phyloP scores from a whole-genome alignment of 352 stramenopile genomes.

The Phytophthora agathidicida region DNA sequence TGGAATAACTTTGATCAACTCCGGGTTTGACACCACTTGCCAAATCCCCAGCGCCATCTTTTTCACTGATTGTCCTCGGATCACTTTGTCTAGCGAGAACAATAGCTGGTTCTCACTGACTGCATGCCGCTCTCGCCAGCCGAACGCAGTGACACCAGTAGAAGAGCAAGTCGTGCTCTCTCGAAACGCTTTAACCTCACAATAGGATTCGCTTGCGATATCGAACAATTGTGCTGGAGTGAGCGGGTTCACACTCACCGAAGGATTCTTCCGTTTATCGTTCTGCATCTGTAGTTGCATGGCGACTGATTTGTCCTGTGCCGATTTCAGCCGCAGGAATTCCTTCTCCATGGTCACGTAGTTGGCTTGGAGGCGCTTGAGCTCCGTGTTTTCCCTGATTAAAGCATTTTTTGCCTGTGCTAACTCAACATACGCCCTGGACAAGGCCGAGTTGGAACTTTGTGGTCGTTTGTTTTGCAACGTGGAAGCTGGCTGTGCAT shows the following conservation, averaged over 20 bases:
- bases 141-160: slow-evolving; percentile 54
- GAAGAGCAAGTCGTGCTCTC: slow-evolving; percentile 46
- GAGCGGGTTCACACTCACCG: background rate
- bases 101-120: slow-evolving; percentile 56
- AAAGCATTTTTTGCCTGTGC: background rate
- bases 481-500: no score
- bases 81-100: slow-evolving; percentile 65
- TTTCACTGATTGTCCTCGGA: slow-evolving; percentile 30
- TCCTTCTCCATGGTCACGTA: background rate
- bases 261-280: background rate
- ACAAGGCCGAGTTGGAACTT: no score
- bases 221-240: background rate
- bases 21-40: slow-evolving; percentile 44
- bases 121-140: slow-evolving; percentile 62
- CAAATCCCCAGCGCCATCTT: slow-evolving; percentile 43
- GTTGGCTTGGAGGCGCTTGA: background rate
- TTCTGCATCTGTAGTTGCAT: background rate
- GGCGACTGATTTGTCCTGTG: background rate
- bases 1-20: slow-evolving; percentile 39
- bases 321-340: background rate
- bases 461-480: no score
- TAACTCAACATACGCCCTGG: background rate
- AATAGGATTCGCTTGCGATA: background rate
- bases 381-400: background rate
- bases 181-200: slow-evolving; percentile 33